Base-by-base conservation (phyloP, 768 basidiomycete species). In the Mycena sanguinolenta region DNA sequence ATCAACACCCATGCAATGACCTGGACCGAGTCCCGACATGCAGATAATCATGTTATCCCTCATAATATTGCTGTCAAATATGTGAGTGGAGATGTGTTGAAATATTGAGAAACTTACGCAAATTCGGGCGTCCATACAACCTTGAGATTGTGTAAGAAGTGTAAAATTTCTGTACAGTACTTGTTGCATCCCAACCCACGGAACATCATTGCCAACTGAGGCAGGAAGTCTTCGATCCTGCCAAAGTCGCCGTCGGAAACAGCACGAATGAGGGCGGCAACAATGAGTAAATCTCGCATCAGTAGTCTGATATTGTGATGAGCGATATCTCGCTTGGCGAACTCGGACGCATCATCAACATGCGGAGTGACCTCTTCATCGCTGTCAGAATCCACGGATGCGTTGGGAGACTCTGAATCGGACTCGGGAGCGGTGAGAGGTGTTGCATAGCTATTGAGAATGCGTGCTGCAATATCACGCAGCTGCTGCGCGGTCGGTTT, bases 91-190 rank as follows among this genome's bases (percentile, higher is more conserved):
- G n/a, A n/a, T n/a, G n/a, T n/a, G 17, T 39, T 21, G 58, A 23
- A n/a, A n/a, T n/a, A 42, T 58, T 2, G 54, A 12, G 16, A 34
- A 34, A 17, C 23, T n/a, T 27, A 64, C 50, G 55, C 64, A 75
- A 82, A 83, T 28, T 79, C 66, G 0, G 77, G 75, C 0, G 78
- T 80, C 82, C 82, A 84, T 0, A 83, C 71, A 0, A 77, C 23
- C 25, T 81, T 78, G 12, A 79, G 23, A 27, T 65, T 65, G 7
- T 44, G 23, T 3, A 39, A 10, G 39, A 39, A 39, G 16, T 39
- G 16, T 3, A 39, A 14, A 3, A 39, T 5, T 17, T 65, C 64
- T 0, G 55, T 49, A 28, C 42, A 58, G n/a, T 65, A 65, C 30
- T 65, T 65, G 44, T 65, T 65, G 44, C 64, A 65, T 0, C 55